Percentiles rank a stretch among this genome's conserved stretches.
phyloP scores from a whole-genome alignment of 345 rosid species.

The Combretum micranthum region DNA sequence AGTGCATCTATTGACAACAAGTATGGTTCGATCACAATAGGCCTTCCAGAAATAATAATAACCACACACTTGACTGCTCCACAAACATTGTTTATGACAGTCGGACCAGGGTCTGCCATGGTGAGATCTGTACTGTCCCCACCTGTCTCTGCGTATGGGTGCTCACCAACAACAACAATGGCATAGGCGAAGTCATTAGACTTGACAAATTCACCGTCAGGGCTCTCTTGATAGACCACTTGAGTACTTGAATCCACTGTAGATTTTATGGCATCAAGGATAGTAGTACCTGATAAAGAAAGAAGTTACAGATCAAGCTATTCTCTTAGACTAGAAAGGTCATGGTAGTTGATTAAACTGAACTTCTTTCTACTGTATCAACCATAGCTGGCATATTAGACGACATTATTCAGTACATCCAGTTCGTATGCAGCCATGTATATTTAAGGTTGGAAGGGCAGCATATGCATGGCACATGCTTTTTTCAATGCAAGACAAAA shows the following conservation, averaged over 20 bases:
- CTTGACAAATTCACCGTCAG: slow-evolving; percentile 58
- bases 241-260: slow-evolving; percentile 65
- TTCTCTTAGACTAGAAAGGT: too few relatives aligned
- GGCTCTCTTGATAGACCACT: slow-evolving; percentile 55
- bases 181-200: slow-evolving; percentile 66
- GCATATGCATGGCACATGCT: too few relatives aligned
- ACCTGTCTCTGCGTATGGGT: slow-evolving; percentile 68
- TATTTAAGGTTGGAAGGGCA: too few relatives aligned
- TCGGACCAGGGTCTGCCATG: slow-evolving; percentile 64
- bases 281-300: slow-evolving; percentile 59
- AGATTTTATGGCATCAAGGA: slow-evolving; percentile 61
- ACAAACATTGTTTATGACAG: slow-evolving; percentile 55
- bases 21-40: slow-evolving; percentile 74
- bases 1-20: slow-evolving; percentile 55
- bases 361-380: too few relatives aligned
- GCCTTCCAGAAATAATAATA: slow-evolving; percentile 75
- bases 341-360: too few relatives aligned
- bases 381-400: too few relatives aligned
- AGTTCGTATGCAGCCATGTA: too few relatives aligned
- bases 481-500: too few relatives aligned
- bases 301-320: not conserved
- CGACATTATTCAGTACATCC: too few relatives aligned
- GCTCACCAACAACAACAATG: slow-evolving; percentile 77
- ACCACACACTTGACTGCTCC: slow-evolving; percentile 66
- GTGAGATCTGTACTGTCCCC: slow-evolving; percentile 74